A percentile compares a stretch with the other conserved stretches of the same genome.
Conservation (phyloP, 768 basidiomycete genomes). For the Macrolepiota albuminosa region DNA sequence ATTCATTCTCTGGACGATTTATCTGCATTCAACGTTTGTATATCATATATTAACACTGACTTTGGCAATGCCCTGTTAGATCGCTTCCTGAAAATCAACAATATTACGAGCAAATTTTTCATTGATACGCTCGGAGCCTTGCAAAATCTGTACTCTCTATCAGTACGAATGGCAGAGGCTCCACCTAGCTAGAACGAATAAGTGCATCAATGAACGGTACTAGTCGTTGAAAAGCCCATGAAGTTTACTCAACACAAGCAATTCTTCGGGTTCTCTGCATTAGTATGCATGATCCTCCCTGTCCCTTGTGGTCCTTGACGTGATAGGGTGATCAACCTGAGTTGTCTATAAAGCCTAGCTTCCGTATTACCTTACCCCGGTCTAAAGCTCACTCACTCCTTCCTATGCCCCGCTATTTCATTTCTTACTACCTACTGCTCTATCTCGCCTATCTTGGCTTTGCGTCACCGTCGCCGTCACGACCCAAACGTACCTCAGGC, state of each 20-base stretch:
- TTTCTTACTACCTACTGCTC: background rate
- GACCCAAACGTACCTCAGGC: slow-evolving; percentile 24
- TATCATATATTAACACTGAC: too few relatives aligned
- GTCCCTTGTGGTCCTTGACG: background rate
- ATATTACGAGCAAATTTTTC: background rate
- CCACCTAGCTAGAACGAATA: background rate
- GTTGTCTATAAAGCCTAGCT: background rate
- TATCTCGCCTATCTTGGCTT: background rate
- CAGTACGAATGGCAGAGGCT: background rate
- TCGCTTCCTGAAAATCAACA: background rate
- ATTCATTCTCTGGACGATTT: too few relatives aligned
- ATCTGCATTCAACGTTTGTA: too few relatives aligned
- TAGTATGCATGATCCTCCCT: background rate
- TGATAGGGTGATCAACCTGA: background rate
- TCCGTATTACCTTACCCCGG: background rate
- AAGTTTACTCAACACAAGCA: background rate
- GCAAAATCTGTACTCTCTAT: background rate
- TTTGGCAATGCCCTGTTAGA: too few relatives aligned
- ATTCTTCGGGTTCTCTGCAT: background rate
- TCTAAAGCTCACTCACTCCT: background rate
- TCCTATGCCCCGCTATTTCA: background rate
- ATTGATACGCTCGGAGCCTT: background rate
- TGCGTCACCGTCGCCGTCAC: slow-evolving; percentile 1
- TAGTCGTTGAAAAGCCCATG: background rate
- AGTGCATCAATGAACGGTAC: background rate